Evolutionary conservation across 805 yeast genomes (phyloP).

Genomic region (Saturnispora gosingensis): DNA sequence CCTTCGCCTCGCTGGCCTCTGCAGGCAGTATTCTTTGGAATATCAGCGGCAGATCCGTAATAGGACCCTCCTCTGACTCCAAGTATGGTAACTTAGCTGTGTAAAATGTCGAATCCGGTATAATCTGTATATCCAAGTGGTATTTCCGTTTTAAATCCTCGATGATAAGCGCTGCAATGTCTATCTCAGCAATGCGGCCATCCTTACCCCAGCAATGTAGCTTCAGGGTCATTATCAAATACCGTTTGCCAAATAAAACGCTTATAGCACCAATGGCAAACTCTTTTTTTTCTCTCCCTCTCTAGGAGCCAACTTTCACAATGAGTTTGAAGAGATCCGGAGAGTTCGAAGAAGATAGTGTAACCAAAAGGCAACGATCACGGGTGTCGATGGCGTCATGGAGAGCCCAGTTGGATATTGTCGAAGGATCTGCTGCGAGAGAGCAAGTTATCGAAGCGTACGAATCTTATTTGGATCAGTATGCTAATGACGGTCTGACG

Average conservation of each 20-base stretch:
- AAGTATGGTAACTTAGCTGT: slow-evolving; percentile 5
- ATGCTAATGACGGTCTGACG: slow-evolving; percentile 59
- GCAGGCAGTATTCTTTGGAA: neutral
- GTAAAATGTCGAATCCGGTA: slow-evolving; percentile 7
- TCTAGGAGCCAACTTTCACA: slow-evolving; percentile 30
- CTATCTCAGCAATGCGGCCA: neutral
- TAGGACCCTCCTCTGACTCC: slow-evolving; percentile 2
- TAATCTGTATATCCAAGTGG: slow-evolving; percentile 1
- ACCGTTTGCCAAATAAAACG: neutral
- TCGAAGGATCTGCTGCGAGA: slow-evolving; percentile 25
- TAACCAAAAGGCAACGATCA: slow-evolving; percentile 49
- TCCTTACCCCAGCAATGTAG: slow-evolving; percentile 6
- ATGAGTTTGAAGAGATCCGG: slow-evolving; percentile 27
- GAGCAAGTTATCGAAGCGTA: slow-evolving; percentile 47
- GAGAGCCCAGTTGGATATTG: slow-evolving; percentile 38
- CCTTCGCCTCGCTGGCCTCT: neutral
- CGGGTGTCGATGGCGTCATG: slow-evolving; percentile 34
- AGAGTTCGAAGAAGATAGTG: slow-evolving; percentile 28
- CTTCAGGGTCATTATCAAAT: neutral
- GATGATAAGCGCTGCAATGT: neutral
- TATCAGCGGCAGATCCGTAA: slow-evolving; percentile 1
- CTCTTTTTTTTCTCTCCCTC: slow-evolving; percentile 19
- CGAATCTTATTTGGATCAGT: slow-evolving; percentile 50
- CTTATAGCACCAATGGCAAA: neutral
- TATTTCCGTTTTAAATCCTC: neutral